These are phyloP conservation scores for Colletotrichum sp. DNA, from an alignment of 2,329 filamentous ascomycete genomes.

Conservation along the genomic window DNA sequence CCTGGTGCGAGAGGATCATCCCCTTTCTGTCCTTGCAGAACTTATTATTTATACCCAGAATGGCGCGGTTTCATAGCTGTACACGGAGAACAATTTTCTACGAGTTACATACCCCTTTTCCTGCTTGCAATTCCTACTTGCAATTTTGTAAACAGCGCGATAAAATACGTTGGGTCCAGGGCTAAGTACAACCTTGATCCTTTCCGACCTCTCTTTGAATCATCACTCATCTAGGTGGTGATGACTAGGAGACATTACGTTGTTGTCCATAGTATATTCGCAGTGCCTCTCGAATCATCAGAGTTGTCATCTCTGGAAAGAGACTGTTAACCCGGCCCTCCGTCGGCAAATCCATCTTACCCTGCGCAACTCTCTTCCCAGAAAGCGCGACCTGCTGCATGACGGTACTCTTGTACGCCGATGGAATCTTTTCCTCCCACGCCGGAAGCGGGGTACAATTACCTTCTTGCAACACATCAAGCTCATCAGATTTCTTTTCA, in stretches of 20 bases:
- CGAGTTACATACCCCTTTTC: no score
- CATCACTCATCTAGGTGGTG: no score
- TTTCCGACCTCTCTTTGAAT: not conserved
- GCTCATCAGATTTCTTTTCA: not conserved
- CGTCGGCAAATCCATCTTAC: not conserved
- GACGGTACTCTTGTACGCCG: not conserved
- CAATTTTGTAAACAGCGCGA: no score
- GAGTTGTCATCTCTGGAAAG: not conserved
- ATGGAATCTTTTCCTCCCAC: not conserved
- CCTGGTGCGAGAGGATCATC: rapidly evolving
- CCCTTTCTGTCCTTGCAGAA: rapidly evolving
- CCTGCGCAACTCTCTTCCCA: not conserved
- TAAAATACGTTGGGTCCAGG: no score
- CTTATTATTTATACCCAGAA: rapidly evolving
- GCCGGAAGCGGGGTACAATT: not conserved
- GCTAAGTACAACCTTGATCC: no score
- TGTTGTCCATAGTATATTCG: rapidly evolving
- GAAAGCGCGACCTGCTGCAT: not conserved
- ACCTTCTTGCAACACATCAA: not conserved
- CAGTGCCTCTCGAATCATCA: not conserved
- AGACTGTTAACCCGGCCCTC: not conserved
- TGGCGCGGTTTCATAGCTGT: no score
- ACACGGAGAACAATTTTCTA: no score
- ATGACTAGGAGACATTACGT: not conserved
- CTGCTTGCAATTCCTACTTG: no score